Evolutionary conservation across 306 rosid genomes (phyloP).

Genomic region (Psophocarpus tetragonolobus): DNA sequence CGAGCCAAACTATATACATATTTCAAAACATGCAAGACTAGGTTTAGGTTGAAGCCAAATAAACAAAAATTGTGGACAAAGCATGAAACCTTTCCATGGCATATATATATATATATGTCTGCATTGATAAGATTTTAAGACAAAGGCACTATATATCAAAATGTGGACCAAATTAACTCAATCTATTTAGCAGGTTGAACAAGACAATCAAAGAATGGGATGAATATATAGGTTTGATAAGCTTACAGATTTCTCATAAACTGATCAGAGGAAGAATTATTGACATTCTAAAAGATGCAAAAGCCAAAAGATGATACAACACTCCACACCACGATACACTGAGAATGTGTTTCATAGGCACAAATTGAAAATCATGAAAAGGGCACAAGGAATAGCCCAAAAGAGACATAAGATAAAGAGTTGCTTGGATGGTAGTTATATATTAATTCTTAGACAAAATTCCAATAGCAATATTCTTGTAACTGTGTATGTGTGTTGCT

Average conservation of each 20-base stretch:
- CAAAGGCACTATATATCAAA: no score
- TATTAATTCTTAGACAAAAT: slow-evolving; percentile 36
- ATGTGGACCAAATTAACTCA: no score
- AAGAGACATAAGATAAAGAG: slow-evolving; percentile 4
- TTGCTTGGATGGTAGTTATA: slow-evolving; percentile 24
- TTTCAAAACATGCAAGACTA: no score
- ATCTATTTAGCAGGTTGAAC: neutral
- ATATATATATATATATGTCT: no score
- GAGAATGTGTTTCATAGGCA: slow-evolving; percentile 2
- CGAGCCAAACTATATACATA: no score
- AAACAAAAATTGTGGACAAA: no score
- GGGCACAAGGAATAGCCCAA: neutral
- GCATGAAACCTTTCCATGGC: no score
- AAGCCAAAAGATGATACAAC: neutral
- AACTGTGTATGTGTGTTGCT: neutral
- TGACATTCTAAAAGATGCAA: neutral
- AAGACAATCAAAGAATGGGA: slow-evolving; percentile 27
- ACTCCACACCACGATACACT: neutral
- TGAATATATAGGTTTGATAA: slow-evolving; percentile 22
- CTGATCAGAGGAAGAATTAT: neutral
- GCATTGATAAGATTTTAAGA: no score
- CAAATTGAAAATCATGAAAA: neutral
- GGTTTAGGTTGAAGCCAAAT: no score
- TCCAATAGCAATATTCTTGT: slow-evolving; percentile 23
- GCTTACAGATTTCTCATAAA: neutral